Base-by-base conservation (phyloP, 2,329 filamentous ascomycete species). In the Aspergillus tamarii region DNA sequence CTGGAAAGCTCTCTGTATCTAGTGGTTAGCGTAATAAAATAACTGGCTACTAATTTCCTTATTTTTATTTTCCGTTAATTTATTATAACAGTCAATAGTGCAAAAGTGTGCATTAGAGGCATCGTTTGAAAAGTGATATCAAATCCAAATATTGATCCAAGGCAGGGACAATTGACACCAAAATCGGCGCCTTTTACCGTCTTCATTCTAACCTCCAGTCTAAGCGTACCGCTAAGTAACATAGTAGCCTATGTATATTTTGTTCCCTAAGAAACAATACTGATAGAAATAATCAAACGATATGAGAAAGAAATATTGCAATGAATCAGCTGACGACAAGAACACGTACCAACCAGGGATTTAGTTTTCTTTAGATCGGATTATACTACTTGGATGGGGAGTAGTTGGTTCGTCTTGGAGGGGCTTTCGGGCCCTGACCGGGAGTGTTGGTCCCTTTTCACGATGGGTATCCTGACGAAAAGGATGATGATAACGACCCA, bases 341-440 rank as follows among this genome's bases (percentile, higher is more conserved):
- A 59, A 65, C 61, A 69, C 67, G 67, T 65, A 69, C 64, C 60
- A 65, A 57, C 39, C 62, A 65, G 61, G 65, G 64, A 64, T 66
- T 57, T 61, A 66, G 39, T 53, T 19, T 36, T 43, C 21, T 60
- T 64, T 68, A 65, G 63, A 50, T 58, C 41, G 46, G 60, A 34
- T 43, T 41, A 21, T 54, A 46, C 48, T 53, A 34, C 39, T 41
- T 41, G 23, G 46, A 53, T 48, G 48, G 48, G 57, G 28, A 53
- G 62, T 45, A 55, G 50, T 48, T 53, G 23, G 23, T 26, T 26
- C 23, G 4, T 2, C 23, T 26, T 26, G 45, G 62, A 57, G 57
- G 61, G 50, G 57, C 41, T 28, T 48, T 60, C 55, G 53, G 59
- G 66, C 57, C 66, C 66, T 66, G 63, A 63, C 65, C 54, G 63